Evolutionary conservation across 805 yeast species (phyloP), one percentile per base, ranked within the genome.

Genomic region (Teunomyces tritomae): DNA sequence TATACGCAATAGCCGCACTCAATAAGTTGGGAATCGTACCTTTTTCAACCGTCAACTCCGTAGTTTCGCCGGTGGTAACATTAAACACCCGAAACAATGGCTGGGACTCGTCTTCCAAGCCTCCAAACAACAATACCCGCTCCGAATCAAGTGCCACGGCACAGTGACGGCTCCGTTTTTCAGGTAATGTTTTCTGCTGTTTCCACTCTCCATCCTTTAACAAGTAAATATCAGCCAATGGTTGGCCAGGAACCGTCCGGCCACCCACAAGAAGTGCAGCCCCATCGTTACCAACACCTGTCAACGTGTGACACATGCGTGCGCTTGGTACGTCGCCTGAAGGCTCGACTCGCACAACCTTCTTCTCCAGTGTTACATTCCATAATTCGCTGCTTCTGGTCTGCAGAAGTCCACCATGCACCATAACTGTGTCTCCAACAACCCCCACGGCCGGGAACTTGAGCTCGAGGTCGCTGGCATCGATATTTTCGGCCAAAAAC

Each of bases 301-400:
- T 73, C 29, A 81, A 54, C 0, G 83, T 69, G 55, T 86, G 91
- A 49, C 85, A 75, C 80, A 82, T 77, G 48, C 91, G 70, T 7
- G 80, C 70, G 0, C 62, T 48, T 0, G 74, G 67, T 6, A 55
- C 40, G 2, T 20, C 46, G 2, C 49, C 50, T n/a, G 8, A 9
- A 8, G 14, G n/a, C 24, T 34, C 8, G 16, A 8, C 14, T 29
- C 43, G 13, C 6, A 9, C 17, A 41, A 41, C 16, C 28, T 30
- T 10, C 44, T 45, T 13, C 17, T 40, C 8, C 17, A 49, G 7
- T 5, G 10, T 6, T 4, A 20, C 1, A 20, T 20, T 5, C 20
- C 54, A 32, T 5, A 39, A 24, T 29, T 49, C 45, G 10, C 39
- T 43, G 16, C 55, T 57, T 43, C 68, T 57, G 11, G 65, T 68